Evolutionary conservation across 257 asterid genomes (phyloP).

Genomic region (Solanum gandarillasii): DNA sequence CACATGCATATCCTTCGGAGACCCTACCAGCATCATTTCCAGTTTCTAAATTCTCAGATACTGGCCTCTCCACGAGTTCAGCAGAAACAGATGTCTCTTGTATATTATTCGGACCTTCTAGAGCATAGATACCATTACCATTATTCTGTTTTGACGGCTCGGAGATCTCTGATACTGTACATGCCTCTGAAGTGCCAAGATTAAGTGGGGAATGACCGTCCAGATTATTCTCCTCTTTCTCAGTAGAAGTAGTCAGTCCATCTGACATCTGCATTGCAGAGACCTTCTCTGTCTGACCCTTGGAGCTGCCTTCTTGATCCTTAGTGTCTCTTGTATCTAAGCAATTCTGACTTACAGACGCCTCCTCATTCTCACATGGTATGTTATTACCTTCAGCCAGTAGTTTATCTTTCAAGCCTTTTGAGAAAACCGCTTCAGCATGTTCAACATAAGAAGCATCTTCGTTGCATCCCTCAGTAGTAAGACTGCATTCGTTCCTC

Average conservation of each 20-base stretch:
- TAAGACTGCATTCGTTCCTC: neutral
- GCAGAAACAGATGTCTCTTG: conserved; percentile 12
- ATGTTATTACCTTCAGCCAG: conserved; percentile 17
- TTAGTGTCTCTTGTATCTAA: neutral
- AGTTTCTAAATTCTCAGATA: conserved; percentile 20
- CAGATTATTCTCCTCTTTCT: conserved; percentile 15
- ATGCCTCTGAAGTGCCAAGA: neutral
- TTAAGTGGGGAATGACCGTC: conserved; percentile 17
- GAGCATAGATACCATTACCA: conserved; percentile 9
- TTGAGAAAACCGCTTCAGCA: conserved; percentile 12
- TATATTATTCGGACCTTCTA: conserved; percentile 9
- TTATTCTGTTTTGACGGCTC: neutral
- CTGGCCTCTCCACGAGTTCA: conserved; percentile 18
- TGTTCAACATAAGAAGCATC: conserved; percentile 23
- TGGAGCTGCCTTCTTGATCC: neutral
- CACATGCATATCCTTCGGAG: conserved; percentile 15
- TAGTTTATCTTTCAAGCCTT: conserved; percentile 17
- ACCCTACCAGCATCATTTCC: conserved; percentile 9
- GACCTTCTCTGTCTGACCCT: conserved; percentile 16
- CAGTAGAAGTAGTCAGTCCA: conserved; percentile 17
- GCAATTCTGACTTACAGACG: neutral
- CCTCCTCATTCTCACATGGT: conserved; percentile 4
- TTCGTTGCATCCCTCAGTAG: conserved; percentile 7
- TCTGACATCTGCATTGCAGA: conserved; percentile 11
- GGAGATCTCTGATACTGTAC: neutral